Evolutionary conservation across 148 eudicot genomes (phyloP).

Genomic region (Selenicereus undatus): DNA sequence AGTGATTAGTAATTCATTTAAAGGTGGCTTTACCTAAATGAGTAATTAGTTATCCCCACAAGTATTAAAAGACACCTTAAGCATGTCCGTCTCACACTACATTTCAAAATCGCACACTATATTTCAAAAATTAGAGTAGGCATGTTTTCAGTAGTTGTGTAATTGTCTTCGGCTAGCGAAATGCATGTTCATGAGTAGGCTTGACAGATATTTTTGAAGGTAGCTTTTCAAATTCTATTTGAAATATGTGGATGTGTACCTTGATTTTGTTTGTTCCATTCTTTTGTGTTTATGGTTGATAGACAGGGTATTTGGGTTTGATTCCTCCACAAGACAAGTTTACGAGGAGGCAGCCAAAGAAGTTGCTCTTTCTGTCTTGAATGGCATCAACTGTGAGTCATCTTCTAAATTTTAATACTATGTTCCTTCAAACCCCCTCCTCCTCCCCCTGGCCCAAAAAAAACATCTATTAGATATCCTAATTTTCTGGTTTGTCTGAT

Average conservation of each 20-base stretch:
- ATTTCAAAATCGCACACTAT: too few relatives aligned
- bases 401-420: slow-evolving; percentile 6
- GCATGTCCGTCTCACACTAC: too few relatives aligned
- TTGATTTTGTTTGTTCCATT: not conserved
- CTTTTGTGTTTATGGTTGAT: slow-evolving; percentile 17
- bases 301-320: slow-evolving; percentile 73
- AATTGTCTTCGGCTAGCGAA: not conserved
- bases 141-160: not conserved
- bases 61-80: too few relatives aligned
- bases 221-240: not conserved
- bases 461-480: not conserved
- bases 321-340: slow-evolving; percentile 59
- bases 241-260: not conserved
- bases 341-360: slow-evolving; percentile 74
- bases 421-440: not conserved
- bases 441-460: not conserved
- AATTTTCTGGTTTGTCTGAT: not conserved
- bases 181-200: slow-evolving; percentile 1
- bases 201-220: not conserved
- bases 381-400: slow-evolving; percentile 71
- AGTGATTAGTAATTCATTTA: too few relatives aligned
- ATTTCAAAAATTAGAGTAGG: not conserved
- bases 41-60: too few relatives aligned
- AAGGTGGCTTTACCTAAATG: too few relatives aligned
- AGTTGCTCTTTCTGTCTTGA: slow-evolving; percentile 70